Evolutionary conservation across 2,329 filamentous ascomycete genomes (phyloP), one percentile per base, ranked within the genome.

Genomic region (Epicoccum nigrum): DNA sequence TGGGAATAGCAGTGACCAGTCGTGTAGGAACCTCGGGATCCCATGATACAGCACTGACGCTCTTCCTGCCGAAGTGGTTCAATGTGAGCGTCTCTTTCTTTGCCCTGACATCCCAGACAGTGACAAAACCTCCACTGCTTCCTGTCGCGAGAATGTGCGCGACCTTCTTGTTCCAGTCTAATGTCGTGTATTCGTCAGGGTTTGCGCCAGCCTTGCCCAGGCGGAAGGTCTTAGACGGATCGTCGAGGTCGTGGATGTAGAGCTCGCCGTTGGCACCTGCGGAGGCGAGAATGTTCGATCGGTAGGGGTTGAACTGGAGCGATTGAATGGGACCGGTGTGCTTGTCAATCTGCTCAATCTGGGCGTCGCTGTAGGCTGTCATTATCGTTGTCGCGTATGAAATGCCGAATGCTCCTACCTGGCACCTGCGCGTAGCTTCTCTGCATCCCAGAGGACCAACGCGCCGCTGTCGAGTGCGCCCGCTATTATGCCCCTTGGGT

Each of bases 111-210:
- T 99, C 94, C 94, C 94, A 99, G 15, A 99, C 93, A 2, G 94
- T 97, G 28, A 97, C 92, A 68, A 97, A 96, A 4, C 94, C 94
- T 41, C 92, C 92, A 56, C 86, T 89, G 70, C 92, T 93, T 60
- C 94, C 94, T 8, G 93, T 97, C 15, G 93, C 94, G 62, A 99
- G 79, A 71, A 99, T 99, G 71, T 99, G 93, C 12, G 93, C 86
- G 33, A 97, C 93, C 78, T 96, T 97, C 70, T 92, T 92, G 77
- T 99, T 99, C 95, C 95, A 99, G 63, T 96, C 93, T 54, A 99
- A 81, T 61, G 92, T 96, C 68, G 97, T 94, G 59, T 97, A 90
- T 65, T 99, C 94, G 67, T 97, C 93, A 31, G 92, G 89, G 69
- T 93, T 88, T 58, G 92, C 92, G 33, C 90, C 90, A 30, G 89